A percentile compares a stretch with the other conserved stretches of the same genome.
Evolutionary conservation across 2,329 filamentous ascomycete species (phyloP).

Genomic region (Nothophaeocryptopus gaeumannii): DNA sequence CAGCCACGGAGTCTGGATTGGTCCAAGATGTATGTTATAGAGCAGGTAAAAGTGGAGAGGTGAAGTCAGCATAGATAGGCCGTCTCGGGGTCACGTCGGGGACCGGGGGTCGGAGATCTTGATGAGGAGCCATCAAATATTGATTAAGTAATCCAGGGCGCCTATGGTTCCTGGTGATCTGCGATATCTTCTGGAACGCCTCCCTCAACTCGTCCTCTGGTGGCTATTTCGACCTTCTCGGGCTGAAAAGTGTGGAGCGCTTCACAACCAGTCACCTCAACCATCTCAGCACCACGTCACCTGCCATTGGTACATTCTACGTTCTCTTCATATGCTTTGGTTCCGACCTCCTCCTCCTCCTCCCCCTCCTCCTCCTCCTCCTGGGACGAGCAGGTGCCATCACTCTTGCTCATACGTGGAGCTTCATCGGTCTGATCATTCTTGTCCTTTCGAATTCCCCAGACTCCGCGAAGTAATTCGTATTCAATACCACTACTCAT

Average conservation of each 20-base stretch:
- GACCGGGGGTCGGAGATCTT: too few relatives aligned
- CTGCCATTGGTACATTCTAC: conserved; percentile 57
- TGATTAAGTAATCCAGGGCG: conserved; percentile 32
- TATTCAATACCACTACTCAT: conserved; percentile 52
- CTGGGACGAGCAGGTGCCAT: conserved; percentile 56
- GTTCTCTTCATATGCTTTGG: conserved; percentile 54
- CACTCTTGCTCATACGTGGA: conserved; percentile 50
- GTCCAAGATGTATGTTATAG: too few relatives aligned
- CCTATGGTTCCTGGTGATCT: conserved; percentile 51
- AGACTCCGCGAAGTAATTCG: conserved; percentile 54
- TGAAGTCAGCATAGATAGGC: too few relatives aligned
- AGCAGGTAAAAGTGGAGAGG: too few relatives aligned
- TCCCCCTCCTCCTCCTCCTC: conserved; percentile 51
- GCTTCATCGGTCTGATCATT: conserved; percentile 54
- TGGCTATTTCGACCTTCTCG: conserved; percentile 55
- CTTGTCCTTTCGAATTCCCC: conserved; percentile 57
- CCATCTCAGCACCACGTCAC: conserved; percentile 52
- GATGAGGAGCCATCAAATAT: too few relatives aligned
- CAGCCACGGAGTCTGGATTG: too few relatives aligned
- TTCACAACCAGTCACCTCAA: conserved; percentile 51
- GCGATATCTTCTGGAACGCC: conserved; percentile 57
- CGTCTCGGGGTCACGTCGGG: too few relatives aligned
- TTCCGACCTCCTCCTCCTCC: conserved; percentile 52
- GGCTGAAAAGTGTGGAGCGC: conserved; percentile 55
- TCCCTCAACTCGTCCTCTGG: conserved; percentile 48